Evolutionary conservation across 176 grass and related monocot species (phyloP).

Genomic region (Phoenix dactylifera): DNA sequence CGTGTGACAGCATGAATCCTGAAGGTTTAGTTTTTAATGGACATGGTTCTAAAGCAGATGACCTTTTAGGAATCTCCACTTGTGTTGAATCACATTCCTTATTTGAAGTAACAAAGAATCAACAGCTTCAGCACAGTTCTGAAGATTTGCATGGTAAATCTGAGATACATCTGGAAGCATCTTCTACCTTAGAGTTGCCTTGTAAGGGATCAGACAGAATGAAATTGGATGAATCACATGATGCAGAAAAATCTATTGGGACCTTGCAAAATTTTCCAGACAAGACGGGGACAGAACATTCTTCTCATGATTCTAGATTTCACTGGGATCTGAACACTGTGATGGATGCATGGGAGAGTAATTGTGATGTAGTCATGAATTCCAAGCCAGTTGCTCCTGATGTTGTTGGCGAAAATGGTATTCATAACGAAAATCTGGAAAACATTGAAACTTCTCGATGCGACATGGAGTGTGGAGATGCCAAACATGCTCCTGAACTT

Average conservation of each 20-base stretch:
- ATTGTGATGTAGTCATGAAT: conserved; percentile 18
- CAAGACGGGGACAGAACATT: conserved; percentile 22
- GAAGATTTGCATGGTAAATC: conserved; percentile 20
- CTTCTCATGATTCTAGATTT: conserved; percentile 48
- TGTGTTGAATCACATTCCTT: conserved; percentile 20
- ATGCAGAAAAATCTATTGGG: conserved; percentile 18
- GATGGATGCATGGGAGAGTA: conserved; percentile 75
- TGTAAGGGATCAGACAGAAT: conserved; percentile 12
- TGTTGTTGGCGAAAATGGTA: conserved; percentile 4
- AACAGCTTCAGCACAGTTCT: conserved; percentile 13
- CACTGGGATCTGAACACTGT: conserved; percentile 92
- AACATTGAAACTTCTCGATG: not conserved
- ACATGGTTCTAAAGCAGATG: conserved; percentile 33
- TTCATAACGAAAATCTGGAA: conserved; percentile 7
- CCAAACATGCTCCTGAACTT: conserved; percentile 11
- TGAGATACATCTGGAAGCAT: conserved; percentile 6
- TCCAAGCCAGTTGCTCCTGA: conserved; percentile 19
- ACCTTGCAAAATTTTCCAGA: conserved; percentile 22
- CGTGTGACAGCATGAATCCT: conserved; percentile 21
- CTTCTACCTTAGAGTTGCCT: conserved; percentile 25
- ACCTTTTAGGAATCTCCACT: conserved; percentile 3
- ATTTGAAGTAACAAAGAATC: conserved; percentile 18
- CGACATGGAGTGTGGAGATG: not conserved
- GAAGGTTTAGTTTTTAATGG: conserved; percentile 22
- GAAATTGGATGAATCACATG: conserved; percentile 4